phyloP scores from a whole-genome alignment of 2,329 filamentous ascomycete genomes.

The Macrophomina pseudophaseolina region DNA sequence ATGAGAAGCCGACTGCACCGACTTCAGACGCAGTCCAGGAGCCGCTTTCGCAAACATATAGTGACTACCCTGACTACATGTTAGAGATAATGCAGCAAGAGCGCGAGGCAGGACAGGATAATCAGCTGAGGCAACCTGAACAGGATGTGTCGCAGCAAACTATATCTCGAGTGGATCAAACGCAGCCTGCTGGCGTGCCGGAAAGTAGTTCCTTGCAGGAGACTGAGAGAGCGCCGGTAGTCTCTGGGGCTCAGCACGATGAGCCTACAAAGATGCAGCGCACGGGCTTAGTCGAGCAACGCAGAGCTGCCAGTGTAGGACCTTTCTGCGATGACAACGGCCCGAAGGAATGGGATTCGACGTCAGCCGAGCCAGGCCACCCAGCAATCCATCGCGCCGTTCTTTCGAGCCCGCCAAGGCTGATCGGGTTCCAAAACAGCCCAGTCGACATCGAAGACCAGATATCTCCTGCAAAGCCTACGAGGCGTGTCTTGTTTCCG shows the following conservation, averaged over 20 bases:
- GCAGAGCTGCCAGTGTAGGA: slow-evolving; percentile 19
- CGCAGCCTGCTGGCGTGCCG: neutral
- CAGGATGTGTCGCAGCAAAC: neutral
- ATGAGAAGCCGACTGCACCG: neutral
- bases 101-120: neutral
- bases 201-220: neutral
- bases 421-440: slow-evolving; percentile 52
- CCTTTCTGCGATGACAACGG: neutral
- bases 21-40: slow-evolving; percentile 19
- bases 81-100: slow-evolving; percentile 15
- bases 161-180: neutral
- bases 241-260: slow-evolving; percentile 39
- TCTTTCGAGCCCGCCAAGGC: slow-evolving; percentile 65
- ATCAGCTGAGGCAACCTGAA: slow-evolving; percentile 1
- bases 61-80: slow-evolving; percentile 21
- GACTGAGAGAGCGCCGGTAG: slow-evolving; percentile 35
- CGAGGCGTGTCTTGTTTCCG: slow-evolving; percentile 75
- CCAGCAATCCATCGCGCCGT: slow-evolving; percentile 58
- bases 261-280: slow-evolving; percentile 39
- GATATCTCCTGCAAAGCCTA: slow-evolving; percentile 62
- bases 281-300: neutral
- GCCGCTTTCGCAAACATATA: slow-evolving; percentile 4
- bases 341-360: slow-evolving; percentile 21
- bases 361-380: slow-evolving; percentile 32
- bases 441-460: slow-evolving; percentile 56